Evolutionary conservation across 2,329 filamentous ascomycete genomes (phyloP).

Genomic region (Curvularia sp.): DNA sequence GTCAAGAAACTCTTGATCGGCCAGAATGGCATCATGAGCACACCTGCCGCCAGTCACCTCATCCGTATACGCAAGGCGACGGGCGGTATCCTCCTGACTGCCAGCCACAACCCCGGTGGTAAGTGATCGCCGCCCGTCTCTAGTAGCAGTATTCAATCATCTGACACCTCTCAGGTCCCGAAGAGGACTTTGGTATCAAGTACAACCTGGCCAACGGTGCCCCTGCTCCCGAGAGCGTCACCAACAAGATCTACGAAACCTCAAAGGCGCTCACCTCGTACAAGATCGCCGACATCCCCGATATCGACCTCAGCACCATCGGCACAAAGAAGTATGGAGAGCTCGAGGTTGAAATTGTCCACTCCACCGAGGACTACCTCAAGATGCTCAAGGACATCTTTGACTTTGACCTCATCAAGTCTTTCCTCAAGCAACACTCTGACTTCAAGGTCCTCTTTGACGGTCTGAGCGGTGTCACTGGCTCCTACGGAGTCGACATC

Average conservation of each 20-base stretch:
- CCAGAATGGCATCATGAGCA: conserved; percentile 95
- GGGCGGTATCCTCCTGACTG: conserved; percentile 94
- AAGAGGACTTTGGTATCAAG: conserved; percentile 98
- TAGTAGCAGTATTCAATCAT: no score
- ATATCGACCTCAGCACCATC: conserved; percentile 82
- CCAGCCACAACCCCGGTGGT: conserved; percentile 98
- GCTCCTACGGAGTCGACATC: conserved; percentile 92
- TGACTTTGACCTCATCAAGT: conserved; percentile 94
- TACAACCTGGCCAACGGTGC: conserved; percentile 98
- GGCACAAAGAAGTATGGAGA: conserved; percentile 83
- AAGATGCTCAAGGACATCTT: conserved; percentile 98
- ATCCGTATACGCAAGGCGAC: conserved; percentile 95
- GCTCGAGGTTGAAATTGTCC: conserved; percentile 93
- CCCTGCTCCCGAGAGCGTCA: conserved; percentile 93
- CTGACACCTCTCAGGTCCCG: conserved; percentile 68
- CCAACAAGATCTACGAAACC: conserved; percentile 95
- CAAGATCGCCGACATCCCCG: conserved; percentile 86
- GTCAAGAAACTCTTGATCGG: conserved; percentile 99
- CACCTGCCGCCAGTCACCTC: conserved; percentile 92
- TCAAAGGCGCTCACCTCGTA: conserved; percentile 91
- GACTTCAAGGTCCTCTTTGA: conserved; percentile 99
- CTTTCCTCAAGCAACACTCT: conserved; percentile 83
- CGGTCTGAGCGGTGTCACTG: conserved; percentile 91
- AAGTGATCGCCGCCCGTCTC: conserved; percentile 50
- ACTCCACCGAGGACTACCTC: conserved; percentile 91